phyloP scores from a whole-genome alignment of 2,329 filamentous ascomycete genomes.

The Ceratocystis huliohia region DNA sequence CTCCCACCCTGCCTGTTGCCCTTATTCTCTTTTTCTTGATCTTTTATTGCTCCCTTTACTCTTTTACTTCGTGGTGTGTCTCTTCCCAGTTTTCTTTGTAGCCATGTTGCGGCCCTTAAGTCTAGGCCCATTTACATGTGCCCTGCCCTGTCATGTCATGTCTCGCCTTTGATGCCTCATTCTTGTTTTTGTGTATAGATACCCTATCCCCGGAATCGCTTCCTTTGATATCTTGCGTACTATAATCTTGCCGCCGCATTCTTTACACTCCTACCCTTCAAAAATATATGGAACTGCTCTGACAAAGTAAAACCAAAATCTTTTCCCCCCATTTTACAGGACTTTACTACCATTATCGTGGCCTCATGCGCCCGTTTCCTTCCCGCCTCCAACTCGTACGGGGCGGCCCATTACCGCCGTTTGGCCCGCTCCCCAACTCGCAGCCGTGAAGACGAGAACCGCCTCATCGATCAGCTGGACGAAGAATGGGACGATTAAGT shows the following conservation, averaged over 20 bases:
- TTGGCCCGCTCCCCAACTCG: conserved; percentile 43
- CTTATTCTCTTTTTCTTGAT: conserved; percentile 1
- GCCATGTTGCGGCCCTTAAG: not conserved
- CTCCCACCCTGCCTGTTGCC: not conserved
- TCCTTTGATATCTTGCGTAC: no score
- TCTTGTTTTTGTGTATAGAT: not conserved
- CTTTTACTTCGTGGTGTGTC: conserved; percentile 8
- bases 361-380: conserved; percentile 57
- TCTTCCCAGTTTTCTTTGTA: conserved; percentile 11
- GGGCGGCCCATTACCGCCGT: conserved; percentile 49
- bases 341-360: conserved; percentile 53
- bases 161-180: not conserved
- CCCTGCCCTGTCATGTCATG: not conserved
- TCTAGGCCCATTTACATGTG: not conserved
- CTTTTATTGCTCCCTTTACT: conserved; percentile 6
- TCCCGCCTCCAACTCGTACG: conserved; percentile 35
- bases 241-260: not conserved
- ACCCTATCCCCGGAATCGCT: not conserved
- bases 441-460: conserved; percentile 70
- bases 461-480: conserved; percentile 87
- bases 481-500: conserved; percentile 83
- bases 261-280: not conserved
- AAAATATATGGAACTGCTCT: not conserved
- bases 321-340: conserved; percentile 30
- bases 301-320: not conserved